Conservation (phyloP, 352 stramenopile species). For the Globisporangium spiculum region DNA sequence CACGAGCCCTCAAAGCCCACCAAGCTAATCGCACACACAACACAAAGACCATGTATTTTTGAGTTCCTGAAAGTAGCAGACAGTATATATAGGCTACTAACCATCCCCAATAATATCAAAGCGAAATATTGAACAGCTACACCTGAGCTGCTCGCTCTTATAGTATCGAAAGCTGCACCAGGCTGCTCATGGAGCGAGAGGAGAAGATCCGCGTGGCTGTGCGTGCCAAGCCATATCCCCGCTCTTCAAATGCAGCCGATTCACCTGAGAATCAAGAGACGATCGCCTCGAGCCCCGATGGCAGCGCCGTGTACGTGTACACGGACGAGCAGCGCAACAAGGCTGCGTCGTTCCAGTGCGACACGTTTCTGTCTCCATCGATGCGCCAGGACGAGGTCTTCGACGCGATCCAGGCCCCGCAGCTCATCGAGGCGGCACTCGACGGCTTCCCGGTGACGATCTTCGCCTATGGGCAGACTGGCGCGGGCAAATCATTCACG, state of each 20-base stretch:
- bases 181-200: constrained; percentile 41
- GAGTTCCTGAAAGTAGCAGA: not conserved
- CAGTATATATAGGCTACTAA: not conserved
- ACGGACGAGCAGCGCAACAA: constrained; percentile 26
- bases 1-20: not conserved
- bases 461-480: constrained; percentile 75
- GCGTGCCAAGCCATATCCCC: constrained; percentile 41
- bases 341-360: constrained; percentile 63
- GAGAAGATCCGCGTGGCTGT: constrained; percentile 69
- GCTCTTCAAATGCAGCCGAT: not conserved
- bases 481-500: constrained; percentile 69
- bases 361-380: constrained; percentile 41
- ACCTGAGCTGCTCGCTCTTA: not conserved
- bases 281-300: constrained; percentile 37
- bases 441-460: constrained; percentile 71
- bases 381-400: constrained; percentile 57
- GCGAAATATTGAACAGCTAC: not conserved
- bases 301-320: constrained; percentile 44
- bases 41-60: not conserved
- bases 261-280: constrained; percentile 18
- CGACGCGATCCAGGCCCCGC: constrained; percentile 32
- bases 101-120: not conserved
- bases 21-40: not conserved
- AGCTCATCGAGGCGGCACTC: constrained; percentile 50
- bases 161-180: not conserved